Conservation (phyloP, 805 yeast genomes). For the Cyberlindnera galapagoensis region DNA sequence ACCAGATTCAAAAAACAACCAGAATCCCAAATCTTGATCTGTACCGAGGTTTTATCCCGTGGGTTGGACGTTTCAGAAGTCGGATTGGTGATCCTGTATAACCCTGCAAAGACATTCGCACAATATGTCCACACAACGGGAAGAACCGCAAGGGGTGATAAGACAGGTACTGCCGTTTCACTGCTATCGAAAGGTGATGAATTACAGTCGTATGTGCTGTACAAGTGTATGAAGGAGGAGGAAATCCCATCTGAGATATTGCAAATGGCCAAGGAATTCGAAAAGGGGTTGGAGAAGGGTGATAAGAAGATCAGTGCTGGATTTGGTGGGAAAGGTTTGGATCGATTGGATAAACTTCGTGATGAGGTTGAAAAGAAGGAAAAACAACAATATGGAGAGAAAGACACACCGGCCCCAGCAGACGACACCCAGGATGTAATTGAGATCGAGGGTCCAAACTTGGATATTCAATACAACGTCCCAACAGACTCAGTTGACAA, state of each 20-base stretch:
- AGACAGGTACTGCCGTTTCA: constrained; percentile 69
- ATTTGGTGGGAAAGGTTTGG: constrained; percentile 90
- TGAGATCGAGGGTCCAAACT: constrained; percentile 20
- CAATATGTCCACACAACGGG: constrained; percentile 97
- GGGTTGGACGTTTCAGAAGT: constrained; percentile 91
- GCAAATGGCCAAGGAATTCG: constrained; percentile 47
- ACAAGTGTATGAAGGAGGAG: constrained; percentile 40
- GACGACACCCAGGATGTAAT: constrained; percentile 20
- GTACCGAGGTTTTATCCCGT: constrained; percentile 92
- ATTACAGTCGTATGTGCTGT: constrained; percentile 55
- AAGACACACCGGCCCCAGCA: constrained; percentile 20
- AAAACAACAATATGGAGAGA: constrained; percentile 40
- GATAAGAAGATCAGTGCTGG: constrained; percentile 64
- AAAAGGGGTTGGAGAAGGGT: constrained; percentile 58
- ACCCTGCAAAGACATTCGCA: constrained; percentile 82
- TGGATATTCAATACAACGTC: constrained; percentile 43
- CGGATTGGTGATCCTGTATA: constrained; percentile 74
- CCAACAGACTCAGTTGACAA: constrained; percentile 49
- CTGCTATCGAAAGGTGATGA: constrained; percentile 60
- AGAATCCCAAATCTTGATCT: constrained; percentile 59
- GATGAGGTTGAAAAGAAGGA: constrained; percentile 44
- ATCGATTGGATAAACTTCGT: constrained; percentile 60
- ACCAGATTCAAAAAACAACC: constrained; percentile 48
- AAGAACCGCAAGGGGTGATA: constrained; percentile 84
- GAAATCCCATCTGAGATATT: constrained; percentile 46